Evolutionary conservation across 306 rosid genomes (phyloP).

Genomic region (Vicia faba): DNA sequence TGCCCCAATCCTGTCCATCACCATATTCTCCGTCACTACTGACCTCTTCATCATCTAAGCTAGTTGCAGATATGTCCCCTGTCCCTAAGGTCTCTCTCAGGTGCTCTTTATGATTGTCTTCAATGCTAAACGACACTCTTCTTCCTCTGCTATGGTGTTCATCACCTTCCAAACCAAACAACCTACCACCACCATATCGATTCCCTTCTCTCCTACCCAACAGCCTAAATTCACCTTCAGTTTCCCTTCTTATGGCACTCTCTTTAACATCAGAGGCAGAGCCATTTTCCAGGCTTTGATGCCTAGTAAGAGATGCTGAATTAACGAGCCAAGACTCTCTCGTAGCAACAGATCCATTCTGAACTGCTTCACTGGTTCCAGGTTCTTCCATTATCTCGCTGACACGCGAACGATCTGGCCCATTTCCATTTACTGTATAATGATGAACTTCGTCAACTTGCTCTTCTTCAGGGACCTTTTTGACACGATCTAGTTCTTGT

Average conservation of each 20-base stretch:
- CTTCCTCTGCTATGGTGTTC: slow-evolving; percentile 65
- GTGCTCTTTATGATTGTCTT: slow-evolving; percentile 65
- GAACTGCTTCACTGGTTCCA: slow-evolving; percentile 45
- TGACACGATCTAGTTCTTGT: slow-evolving; percentile 72
- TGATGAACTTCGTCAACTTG: slow-evolving; percentile 42
- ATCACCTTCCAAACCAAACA: slow-evolving; percentile 76
- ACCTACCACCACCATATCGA: slow-evolving; percentile 65
- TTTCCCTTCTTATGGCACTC: slow-evolving; percentile 96
- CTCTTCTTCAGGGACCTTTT: slow-evolving; percentile 75
- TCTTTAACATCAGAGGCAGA: slow-evolving; percentile 65
- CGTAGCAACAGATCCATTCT: slow-evolving; percentile 39
- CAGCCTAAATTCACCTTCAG: slow-evolving; percentile 92
- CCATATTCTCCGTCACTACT: slow-evolving; percentile 80
- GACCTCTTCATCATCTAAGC: slow-evolving; percentile 77
- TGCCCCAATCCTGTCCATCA: slow-evolving; percentile 58
- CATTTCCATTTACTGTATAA: slow-evolving; percentile 46
- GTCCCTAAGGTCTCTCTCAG: slow-evolving; percentile 50
- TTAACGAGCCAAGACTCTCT: slow-evolving; percentile 49
- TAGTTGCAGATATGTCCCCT: slow-evolving; percentile 64
- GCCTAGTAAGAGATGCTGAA: slow-evolving; percentile 48
- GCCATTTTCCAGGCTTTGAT: slow-evolving; percentile 59
- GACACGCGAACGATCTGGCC: slow-evolving; percentile 38
- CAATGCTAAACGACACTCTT: slow-evolving; percentile 83
- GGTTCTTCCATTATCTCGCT: slow-evolving; percentile 66
- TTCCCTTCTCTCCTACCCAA: slow-evolving; percentile 84